Evolutionary conservation across 2,329 filamentous ascomycete genomes (phyloP).

Genomic region (Cadophora sp.): DNA sequence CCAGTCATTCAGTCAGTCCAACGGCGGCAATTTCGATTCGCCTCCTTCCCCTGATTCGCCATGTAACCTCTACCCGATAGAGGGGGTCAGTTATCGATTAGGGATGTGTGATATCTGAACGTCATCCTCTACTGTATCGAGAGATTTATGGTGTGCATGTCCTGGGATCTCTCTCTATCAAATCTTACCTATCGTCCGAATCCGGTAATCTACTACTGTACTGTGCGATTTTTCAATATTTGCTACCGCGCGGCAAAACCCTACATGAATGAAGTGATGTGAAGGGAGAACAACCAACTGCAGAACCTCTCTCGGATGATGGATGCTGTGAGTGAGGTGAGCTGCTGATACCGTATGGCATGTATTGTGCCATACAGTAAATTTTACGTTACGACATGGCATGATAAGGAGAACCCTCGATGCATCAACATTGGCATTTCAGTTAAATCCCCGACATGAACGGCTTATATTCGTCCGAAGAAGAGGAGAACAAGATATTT

Average conservation of each 20-base stretch:
- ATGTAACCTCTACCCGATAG: constrained; percentile 16
- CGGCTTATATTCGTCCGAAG: constrained; percentile 15
- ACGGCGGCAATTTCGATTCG: constrained; percentile 26
- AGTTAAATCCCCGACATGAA: constrained; percentile 5
- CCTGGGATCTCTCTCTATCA: no score
- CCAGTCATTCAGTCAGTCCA: constrained; percentile 21
- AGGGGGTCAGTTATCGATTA: constrained; percentile 38
- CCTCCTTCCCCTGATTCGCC: constrained; percentile 20
- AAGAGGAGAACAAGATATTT: neutral
- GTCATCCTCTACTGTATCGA: constrained; percentile 24
- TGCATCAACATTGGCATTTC: constrained; percentile 26
- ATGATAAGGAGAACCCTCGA: constrained; percentile 6
- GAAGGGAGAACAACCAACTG: constrained; percentile 16
- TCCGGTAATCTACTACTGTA: constrained; percentile 20
- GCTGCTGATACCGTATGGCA: neutral
- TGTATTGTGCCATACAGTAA: no score
- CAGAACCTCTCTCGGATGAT: constrained; percentile 16
- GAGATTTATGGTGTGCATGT: constrained; percentile 6
- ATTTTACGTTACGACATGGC: neutral
- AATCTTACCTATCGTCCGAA: constrained; percentile 13
- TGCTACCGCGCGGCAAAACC: constrained; percentile 40
- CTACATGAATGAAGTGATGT: constrained; percentile 17
- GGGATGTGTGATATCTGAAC: constrained; percentile 25
- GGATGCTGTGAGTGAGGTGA: neutral
- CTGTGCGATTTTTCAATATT: constrained; percentile 33